phyloP scores from a whole-genome alignment of 306 rosid genomes.

The Dalbergia cultrata region DNA sequence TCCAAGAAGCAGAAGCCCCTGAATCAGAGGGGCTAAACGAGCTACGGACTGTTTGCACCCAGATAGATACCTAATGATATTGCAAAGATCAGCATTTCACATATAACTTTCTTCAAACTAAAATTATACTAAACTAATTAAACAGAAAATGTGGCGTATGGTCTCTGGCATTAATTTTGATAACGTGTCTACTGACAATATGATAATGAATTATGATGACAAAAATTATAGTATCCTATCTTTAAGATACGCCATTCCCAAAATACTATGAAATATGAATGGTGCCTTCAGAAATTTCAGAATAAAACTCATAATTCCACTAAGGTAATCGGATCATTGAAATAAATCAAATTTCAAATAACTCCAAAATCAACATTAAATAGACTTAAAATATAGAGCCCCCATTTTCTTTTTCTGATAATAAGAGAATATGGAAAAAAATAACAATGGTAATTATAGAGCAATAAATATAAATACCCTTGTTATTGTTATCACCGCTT shows the following conservation, averaged over 20 bases:
- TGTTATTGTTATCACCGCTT: constrained; percentile 50
- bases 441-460: neutral
- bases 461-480: constrained; percentile 44
- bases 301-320: neutral
- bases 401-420: neutral
- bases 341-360: neutral
- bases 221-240: neutral
- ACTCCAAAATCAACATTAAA: constrained; percentile 21
- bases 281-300: neutral
- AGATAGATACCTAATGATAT: neutral
- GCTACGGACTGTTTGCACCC: neutral
- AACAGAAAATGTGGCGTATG: neutral
- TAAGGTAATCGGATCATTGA: neutral
- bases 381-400: neutral
- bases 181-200: neutral
- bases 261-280: neutral
- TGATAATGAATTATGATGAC: neutral
- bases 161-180: neutral
- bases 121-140: neutral
- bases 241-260: neutral
- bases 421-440: neutral
- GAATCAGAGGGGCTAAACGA: neutral
- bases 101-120: neutral
- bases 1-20: neutral
- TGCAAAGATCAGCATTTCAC: neutral